These are phyloP conservation scores for Leptosphaerulina australis DNA, from an alignment of 2,329 filamentous ascomycete species.

Conservation along the genomic window DNA sequence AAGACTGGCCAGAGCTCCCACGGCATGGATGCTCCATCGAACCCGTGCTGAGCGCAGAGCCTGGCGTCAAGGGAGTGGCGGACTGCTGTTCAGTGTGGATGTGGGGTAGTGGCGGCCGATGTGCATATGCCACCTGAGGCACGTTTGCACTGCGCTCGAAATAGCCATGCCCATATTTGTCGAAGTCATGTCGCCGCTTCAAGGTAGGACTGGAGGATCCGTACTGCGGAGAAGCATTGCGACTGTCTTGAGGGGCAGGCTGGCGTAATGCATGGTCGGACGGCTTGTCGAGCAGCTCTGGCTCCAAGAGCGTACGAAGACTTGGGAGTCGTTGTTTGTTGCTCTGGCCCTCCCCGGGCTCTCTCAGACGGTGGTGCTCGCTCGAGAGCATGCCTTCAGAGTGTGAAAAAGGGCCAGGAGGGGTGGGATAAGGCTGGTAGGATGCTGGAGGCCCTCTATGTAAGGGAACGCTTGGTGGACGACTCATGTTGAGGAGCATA, in stretches of 20 bases:
- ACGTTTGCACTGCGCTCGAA: slow-evolving; percentile 37
- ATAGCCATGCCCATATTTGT: slow-evolving; percentile 36
- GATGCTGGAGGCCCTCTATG: slow-evolving; percentile 59
- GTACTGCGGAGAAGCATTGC: slow-evolving; percentile 33
- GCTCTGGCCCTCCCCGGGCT: slow-evolving; percentile 34
- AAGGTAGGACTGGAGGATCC: slow-evolving; percentile 43
- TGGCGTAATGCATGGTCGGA: slow-evolving; percentile 34
- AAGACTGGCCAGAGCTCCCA: slow-evolving; percentile 29
- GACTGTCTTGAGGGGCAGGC: slow-evolving; percentile 25
- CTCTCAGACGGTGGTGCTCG: slow-evolving; percentile 36
- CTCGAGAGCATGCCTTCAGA: slow-evolving; percentile 32
- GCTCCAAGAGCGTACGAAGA: slow-evolving; percentile 47
- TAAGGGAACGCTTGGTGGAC: slow-evolving; percentile 82
- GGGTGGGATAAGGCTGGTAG: slow-evolving; percentile 38
- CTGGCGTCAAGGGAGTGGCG: slow-evolving; percentile 31
- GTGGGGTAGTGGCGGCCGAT: slow-evolving; percentile 31
- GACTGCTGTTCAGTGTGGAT: slow-evolving; percentile 30
- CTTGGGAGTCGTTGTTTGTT: slow-evolving; percentile 47
- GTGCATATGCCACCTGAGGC: slow-evolving; percentile 37
- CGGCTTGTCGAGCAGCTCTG: slow-evolving; percentile 44
- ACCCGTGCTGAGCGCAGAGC: slow-evolving; percentile 28
- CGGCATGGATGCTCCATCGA: slow-evolving; percentile 33
- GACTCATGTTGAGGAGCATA: slow-evolving; percentile 73
- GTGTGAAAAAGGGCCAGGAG: slow-evolving; percentile 35
- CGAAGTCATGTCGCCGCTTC: slow-evolving; percentile 46